These are phyloP conservation scores for Tardiomyces depauwii DNA, from an alignment of 1,139 yeast species.

Conservation along the genomic window DNA sequence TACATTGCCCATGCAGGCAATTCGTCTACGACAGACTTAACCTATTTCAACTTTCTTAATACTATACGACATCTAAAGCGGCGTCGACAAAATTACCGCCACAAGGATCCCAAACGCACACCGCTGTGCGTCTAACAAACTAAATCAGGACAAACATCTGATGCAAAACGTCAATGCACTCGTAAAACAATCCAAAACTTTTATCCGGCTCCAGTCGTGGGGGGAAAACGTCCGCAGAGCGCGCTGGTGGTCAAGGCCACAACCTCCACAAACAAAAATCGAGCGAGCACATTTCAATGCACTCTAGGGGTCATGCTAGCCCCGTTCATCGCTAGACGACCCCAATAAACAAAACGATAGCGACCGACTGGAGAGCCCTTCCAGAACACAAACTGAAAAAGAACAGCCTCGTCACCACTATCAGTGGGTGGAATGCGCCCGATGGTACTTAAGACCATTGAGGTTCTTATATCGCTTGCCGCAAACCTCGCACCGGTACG, in stretches of 20 bases:
- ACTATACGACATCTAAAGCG: background rate
- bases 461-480: constrained; percentile 94
- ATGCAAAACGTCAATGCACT: background rate
- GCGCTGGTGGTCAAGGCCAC: no score
- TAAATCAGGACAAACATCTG: background rate
- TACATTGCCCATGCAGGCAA: no score
- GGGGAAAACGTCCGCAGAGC: no score
- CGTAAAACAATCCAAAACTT: background rate
- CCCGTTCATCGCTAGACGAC: no score
- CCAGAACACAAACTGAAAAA: background rate
- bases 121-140: background rate
- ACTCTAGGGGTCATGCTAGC: no score
- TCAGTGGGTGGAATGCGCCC: constrained; percentile 94
- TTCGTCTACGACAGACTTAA: background rate
- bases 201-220: background rate
- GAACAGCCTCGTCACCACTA: background rate
- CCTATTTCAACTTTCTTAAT: background rate
- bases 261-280: background rate
- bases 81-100: no score
- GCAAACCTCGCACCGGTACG: constrained; percentile 96
- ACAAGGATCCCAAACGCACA: background rate
- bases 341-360: background rate
- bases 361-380: background rate
- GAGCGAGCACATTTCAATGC: no score
- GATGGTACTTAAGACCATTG: constrained; percentile 91